Evolutionary conservation across 768 basidiomycete species (phyloP), one percentile per base, ranked within the genome.

Genomic region (Boletus insuetus): DNA sequence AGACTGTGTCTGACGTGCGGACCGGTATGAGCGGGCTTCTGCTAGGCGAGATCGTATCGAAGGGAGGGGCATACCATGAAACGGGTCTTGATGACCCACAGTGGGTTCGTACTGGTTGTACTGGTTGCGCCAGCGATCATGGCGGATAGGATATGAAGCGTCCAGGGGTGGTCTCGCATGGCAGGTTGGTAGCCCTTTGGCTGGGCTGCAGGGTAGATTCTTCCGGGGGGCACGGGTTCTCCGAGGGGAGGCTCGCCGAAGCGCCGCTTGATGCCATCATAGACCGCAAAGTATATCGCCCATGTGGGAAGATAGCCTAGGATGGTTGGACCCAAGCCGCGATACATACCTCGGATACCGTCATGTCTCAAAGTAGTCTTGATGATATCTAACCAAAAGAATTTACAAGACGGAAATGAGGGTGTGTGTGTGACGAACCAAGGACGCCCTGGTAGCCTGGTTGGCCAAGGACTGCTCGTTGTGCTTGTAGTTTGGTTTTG

Each of bases 61-160:
- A 49, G 20, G 32, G 49, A n/a, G 49, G 44, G 38, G 54, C 77
- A 60, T 59, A 96, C 96, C 97, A 98, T 98, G 75, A 98, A 98
- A 29, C 97, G 85, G 22, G 96, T 98, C 77, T 98, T 98, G 72
- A 99, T 94, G 40, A 99, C 94, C 97, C 97, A 99, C 8, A 99
- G 72, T 0, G 97, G 97, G 73, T 93, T 98, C 24, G 97, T 98
- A 65, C 87, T 87, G 49, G 93, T 83, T 7, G 97, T 97, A 66
- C 96, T 95, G 19, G 88, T 78, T 6, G 92, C 95, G 13, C 97
- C 97, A 1, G 96, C 97, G 42, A 83, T 79, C 96, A 99, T 98
- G 6, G 97, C 95, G 7, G 97, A 96, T 7, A 93, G 70, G 57
- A 99, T 90, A 63, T 99, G 96, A 6, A 92, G 74, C 6, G 85